Percentiles rank a stretch among this genome's conserved stretches.
phyloP scores from a whole-genome alignment of 768 basidiomycete species.

The Calocybe cyanea region DNA sequence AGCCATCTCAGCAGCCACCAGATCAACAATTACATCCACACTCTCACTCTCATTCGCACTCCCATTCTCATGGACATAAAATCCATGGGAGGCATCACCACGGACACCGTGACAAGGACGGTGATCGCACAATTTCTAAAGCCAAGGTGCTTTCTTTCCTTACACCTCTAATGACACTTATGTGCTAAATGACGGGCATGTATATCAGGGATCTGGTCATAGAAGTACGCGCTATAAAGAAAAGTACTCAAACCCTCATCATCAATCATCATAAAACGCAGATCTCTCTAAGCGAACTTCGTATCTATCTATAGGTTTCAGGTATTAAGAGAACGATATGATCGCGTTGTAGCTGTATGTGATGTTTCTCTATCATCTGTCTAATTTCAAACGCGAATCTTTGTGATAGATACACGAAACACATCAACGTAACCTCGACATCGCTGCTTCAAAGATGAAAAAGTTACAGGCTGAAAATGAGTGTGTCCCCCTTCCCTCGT shows the following conservation, averaged over 20 bases:
- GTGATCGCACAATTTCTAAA: constrained; percentile 7
- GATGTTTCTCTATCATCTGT: neutral
- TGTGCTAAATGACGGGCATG: neutral
- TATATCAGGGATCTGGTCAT: neutral
- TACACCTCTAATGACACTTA: neutral
- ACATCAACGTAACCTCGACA: constrained; percentile 34
- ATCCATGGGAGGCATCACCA: too few species aligned
- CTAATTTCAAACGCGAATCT: neutral
- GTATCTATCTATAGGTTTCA: constrained; percentile 35
- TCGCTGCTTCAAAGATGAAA: constrained; percentile 36
- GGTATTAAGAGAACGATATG: constrained; percentile 41
- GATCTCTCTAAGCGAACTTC: neutral
- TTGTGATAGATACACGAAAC: constrained; percentile 31
- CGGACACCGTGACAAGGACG: constrained; percentile 5
- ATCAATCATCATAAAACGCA: neutral
- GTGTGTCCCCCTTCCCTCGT: constrained; percentile 30
- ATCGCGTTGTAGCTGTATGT: constrained; percentile 38
- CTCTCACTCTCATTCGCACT: too few species aligned
- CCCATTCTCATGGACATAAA: too few species aligned
- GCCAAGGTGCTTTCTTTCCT: constrained; percentile 5
- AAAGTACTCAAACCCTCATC: constrained; percentile 17
- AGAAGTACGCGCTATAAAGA: constrained; percentile 24
- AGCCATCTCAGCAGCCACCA: too few species aligned
- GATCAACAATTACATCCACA: too few species aligned
- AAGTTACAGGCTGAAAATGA: constrained; percentile 49